Evolutionary conservation across 2,329 filamentous ascomycete species (phyloP).

Genomic region (Leptographium lundbergii): DNA sequence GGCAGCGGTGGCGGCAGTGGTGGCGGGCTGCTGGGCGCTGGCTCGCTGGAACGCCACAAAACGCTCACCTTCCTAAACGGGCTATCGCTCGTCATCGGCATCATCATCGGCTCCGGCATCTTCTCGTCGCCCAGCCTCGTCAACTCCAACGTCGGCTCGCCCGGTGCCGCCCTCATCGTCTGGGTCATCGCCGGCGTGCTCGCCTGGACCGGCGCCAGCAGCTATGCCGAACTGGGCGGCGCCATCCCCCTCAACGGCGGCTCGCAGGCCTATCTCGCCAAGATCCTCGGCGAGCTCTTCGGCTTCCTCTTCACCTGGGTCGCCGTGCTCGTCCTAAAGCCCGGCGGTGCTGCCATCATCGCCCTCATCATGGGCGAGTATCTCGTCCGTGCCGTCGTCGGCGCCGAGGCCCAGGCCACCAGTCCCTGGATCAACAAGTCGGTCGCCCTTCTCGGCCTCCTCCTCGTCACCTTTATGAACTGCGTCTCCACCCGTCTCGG

Average conservation of each 20-base stretch:
- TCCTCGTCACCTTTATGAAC: conserved; percentile 72
- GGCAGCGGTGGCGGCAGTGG: conserved; percentile 30
- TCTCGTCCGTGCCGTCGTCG: conserved; percentile 74
- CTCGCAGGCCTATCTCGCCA: conserved; percentile 83
- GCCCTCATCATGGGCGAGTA: conserved; percentile 98
- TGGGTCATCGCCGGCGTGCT: conserved; percentile 50
- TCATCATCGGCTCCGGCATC: conserved; percentile 75
- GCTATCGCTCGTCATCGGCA: conserved; percentile 74
- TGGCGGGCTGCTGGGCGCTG: conserved; percentile 51
- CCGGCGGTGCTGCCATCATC: conserved; percentile 85
- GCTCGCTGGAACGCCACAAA: conserved; percentile 88
- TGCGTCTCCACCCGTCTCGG: conserved; percentile 83
- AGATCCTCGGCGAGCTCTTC: conserved; percentile 87
- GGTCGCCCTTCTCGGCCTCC: conserved; percentile 65
- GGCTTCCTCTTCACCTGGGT: conserved; percentile 97
- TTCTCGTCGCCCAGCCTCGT: conserved; percentile 53
- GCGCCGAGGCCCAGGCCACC: conserved; percentile 69
- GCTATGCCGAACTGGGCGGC: conserved; percentile 77
- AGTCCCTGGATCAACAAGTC: conserved; percentile 84
- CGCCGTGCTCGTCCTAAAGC: conserved; percentile 86
- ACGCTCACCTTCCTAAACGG: conserved; percentile 92
- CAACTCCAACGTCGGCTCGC: conserved; percentile 50
- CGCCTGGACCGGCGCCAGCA: conserved; percentile 51
- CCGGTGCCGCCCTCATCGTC: conserved; percentile 41
- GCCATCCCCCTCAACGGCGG: conserved; percentile 94